phyloP scores from a whole-genome alignment of 805 yeast genomes.

The Jamesozyma hellenica region DNA sequence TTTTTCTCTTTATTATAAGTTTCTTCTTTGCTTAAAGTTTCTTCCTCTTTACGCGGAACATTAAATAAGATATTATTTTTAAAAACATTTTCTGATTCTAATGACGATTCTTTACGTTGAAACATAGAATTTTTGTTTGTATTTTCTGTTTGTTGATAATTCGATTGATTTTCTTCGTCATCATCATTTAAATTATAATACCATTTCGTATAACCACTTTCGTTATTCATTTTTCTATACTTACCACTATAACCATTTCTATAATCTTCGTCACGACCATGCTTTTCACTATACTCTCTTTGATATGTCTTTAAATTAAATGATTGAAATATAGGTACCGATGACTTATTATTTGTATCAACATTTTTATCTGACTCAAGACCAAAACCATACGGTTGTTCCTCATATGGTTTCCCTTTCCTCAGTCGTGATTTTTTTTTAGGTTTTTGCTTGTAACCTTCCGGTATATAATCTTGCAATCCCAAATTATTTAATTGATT shows the following conservation, averaged over 20 bases:
- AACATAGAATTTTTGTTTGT: too few species aligned
- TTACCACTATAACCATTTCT: background rate
- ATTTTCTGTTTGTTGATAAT: too few species aligned
- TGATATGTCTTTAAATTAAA: conserved; percentile 25
- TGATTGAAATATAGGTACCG: conserved; percentile 17
- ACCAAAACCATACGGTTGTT: conserved; percentile 30
- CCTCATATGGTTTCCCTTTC: conserved; percentile 23
- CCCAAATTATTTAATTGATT: conserved; percentile 11
- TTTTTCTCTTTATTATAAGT: too few species aligned
- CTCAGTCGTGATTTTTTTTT: conserved; percentile 4
- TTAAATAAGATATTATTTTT: too few species aligned
- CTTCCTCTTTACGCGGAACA: too few species aligned
- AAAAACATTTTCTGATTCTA: too few species aligned
- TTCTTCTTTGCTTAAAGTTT: too few species aligned
- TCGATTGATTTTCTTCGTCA: background rate
- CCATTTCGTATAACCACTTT: background rate
- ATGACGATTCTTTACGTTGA: too few species aligned
- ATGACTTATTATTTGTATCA: conserved; percentile 2
- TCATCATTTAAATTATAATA: background rate
- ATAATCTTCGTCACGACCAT: background rate
- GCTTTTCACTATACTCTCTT: conserved; percentile 2
- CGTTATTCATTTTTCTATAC: too few species aligned
- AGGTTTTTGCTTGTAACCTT: background rate
- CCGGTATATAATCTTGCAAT: conserved; percentile 11
- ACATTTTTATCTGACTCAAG: conserved; percentile 3